Conservation (phyloP, 192 early-diverging fungal species). For the Coemansia sp. region DNA sequence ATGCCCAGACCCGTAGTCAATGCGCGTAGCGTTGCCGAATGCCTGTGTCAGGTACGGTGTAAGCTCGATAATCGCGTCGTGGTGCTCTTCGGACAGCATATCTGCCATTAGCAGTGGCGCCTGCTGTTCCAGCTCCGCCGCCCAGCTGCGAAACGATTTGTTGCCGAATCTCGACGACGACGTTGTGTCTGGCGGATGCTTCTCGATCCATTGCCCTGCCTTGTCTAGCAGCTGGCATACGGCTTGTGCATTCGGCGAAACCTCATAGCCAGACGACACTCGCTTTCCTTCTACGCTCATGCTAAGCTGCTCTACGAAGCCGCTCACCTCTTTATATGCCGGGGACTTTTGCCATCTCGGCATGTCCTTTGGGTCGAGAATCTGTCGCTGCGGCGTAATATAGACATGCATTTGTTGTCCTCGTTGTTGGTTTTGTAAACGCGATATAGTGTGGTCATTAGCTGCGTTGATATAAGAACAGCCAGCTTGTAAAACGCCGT, state of each 20-base stretch:
- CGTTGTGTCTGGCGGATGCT: conserved; percentile 70
- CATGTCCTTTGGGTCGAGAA: conserved; percentile 60
- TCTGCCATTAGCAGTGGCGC: conserved; percentile 24
- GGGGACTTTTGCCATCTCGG: conserved; percentile 60
- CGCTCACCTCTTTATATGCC: conserved; percentile 67
- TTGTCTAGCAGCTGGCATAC: conserved; percentile 63
- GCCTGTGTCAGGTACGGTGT: conserved; percentile 64
- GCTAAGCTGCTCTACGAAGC: conserved; percentile 75
- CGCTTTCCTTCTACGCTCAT: conserved; percentile 64
- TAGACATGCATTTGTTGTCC: conserved; percentile 11
- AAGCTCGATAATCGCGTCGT: conserved; percentile 68
- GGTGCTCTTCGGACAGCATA: conserved; percentile 22
- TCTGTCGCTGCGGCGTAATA: conserved; percentile 57
- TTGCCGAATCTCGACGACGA: conserved; percentile 87
- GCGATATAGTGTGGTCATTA: neutral
- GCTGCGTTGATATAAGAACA: neutral
- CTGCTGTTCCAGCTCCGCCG: conserved; percentile 53
- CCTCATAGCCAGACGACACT: conserved; percentile 56
- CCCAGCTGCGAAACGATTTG: conserved; percentile 82
- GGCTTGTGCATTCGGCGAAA: conserved; percentile 58
- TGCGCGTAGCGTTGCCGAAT: conserved; percentile 87
- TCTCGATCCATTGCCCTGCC: conserved; percentile 67
- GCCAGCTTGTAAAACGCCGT: neutral
- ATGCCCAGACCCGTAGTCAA: conserved; percentile 98
- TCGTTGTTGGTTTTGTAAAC: neutral